Percentiles rank a stretch among this genome's conserved stretches.
Conservation (phyloP, 495 filamentous ascomycete genomes). For the Aspergillus wentii region DNA sequence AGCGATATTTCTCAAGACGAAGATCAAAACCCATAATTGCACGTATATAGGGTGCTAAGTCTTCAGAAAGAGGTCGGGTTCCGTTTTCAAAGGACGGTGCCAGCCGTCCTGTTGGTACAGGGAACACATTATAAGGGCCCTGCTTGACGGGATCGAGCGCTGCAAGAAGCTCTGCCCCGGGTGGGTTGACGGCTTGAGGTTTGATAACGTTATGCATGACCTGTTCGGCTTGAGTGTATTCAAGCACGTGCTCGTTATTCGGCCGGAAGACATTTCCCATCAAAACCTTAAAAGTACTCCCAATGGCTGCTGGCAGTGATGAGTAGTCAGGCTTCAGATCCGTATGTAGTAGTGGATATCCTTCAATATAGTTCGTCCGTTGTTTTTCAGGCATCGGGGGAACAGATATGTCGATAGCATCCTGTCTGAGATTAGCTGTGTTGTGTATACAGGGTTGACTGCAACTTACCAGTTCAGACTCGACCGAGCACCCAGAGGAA, state of each 20-base stretch:
- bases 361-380: constrained; percentile 60
- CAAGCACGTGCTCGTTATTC: constrained; percentile 16
- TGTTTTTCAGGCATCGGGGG: constrained; percentile 55
- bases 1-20: constrained; percentile 59
- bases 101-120: constrained; percentile 21
- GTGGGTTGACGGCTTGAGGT: constrained; percentile 10
- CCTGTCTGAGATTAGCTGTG: constrained; percentile 36
- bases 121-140: constrained; percentile 20
- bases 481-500: constrained; percentile 22
- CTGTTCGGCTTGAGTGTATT: constrained; percentile 19
- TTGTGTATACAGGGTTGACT: constrained; percentile 1
- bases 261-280: constrained; percentile 28
- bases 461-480: constrained; percentile 23
- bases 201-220: constrained; percentile 18
- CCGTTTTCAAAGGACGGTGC: constrained; percentile 70
- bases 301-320: constrained; percentile 26
- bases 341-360: constrained; percentile 56
- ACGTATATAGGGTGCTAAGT: constrained; percentile 81
- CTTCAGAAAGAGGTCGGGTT: constrained; percentile 55
- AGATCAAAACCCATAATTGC: constrained; percentile 73
- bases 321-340: constrained; percentile 35
- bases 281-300: constrained; percentile 30
- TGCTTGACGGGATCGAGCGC: constrained; percentile 34
- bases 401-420: constrained; percentile 55
- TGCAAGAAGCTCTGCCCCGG: constrained; percentile 16